These are phyloP conservation scores for Penicillium freii DNA, from an alignment of 2,329 filamentous ascomycete genomes.

Conservation along the genomic window DNA sequence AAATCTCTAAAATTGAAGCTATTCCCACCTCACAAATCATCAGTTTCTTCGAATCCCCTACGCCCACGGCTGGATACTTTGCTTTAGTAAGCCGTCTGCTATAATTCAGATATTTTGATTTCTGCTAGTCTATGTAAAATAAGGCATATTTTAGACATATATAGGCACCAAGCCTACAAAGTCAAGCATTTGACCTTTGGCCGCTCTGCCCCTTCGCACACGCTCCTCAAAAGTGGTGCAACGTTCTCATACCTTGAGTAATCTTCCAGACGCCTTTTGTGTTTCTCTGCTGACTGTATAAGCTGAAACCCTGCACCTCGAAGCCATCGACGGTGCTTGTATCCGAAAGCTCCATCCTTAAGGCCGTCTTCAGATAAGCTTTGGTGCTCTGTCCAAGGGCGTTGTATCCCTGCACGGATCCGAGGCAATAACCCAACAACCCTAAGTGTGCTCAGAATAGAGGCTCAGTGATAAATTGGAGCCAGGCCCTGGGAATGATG, in stretches of 20 bases:
- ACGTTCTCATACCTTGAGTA: not conserved
- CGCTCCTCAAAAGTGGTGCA: not conserved
- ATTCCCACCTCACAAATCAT: too few species aligned
- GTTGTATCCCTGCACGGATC: not conserved
- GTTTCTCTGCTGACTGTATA: slow-evolving; percentile 12
- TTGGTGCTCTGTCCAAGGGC: not conserved
- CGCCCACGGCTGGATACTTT: too few species aligned
- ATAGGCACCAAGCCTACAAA: too few species aligned
- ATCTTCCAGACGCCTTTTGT: not conserved
- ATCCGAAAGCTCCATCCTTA: not conserved
- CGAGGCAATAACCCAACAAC: too few species aligned
- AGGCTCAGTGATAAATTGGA: not conserved
- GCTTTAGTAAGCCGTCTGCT: too few species aligned
- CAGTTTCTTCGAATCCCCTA: too few species aligned
- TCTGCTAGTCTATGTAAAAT: too few species aligned
- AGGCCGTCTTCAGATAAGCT: not conserved
- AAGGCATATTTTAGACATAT: too few species aligned
- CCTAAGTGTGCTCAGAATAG: not conserved
- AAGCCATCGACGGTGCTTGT: not conserved
- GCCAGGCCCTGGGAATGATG: not conserved
- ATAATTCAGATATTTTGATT: too few species aligned
- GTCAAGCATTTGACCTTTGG: too few species aligned
- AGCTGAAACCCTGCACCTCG: not conserved
- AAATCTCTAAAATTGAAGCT: too few species aligned
- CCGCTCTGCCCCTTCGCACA: too few species aligned